Conservation (phyloP, 2,329 filamentous ascomycete species). For the Ceratocystiopsis brevicomis region DNA sequence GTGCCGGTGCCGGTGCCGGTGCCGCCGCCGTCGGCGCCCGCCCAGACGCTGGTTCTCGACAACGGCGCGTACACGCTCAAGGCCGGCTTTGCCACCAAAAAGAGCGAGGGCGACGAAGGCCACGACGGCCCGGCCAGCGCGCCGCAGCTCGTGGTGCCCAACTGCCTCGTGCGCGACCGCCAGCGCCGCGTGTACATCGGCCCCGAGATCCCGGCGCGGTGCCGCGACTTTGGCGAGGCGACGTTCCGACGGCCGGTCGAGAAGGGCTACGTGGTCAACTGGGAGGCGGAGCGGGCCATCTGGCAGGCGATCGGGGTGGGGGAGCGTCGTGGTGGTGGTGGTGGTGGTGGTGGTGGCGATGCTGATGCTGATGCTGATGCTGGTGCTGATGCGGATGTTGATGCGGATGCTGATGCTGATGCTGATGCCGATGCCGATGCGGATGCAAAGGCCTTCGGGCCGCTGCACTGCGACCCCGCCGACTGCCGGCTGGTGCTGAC, state of each 20-base stretch:
- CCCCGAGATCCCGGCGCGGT: constrained; percentile 50
- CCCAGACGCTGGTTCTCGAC: constrained; percentile 68
- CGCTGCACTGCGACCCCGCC: constrained; percentile 45
- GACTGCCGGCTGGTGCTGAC: constrained; percentile 72
- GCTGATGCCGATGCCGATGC: no score
- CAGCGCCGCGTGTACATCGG: constrained; percentile 63
- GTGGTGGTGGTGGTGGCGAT: no score
- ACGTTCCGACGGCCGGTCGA: constrained; percentile 78
- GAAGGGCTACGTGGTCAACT: constrained; percentile 87
- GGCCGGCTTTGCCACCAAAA: constrained; percentile 42
- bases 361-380: no score
- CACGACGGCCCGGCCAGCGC: constrained; percentile 15
- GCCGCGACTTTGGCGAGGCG: constrained; percentile 78
- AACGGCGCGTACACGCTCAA: constrained; percentile 88
- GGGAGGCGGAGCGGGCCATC: constrained; percentile 88
- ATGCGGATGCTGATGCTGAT: no score
- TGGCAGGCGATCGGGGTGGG: constrained; percentile 30
- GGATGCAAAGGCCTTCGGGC: no score
- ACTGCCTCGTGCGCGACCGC: constrained; percentile 72
- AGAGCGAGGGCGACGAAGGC: constrained; percentile 10
- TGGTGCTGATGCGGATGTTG: no score
- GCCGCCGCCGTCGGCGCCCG: constrained; percentile 25
- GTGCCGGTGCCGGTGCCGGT: constrained; percentile 37
- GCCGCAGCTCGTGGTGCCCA: constrained; percentile 55
- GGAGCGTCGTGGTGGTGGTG: no score